A percentile compares a stretch with the other conserved stretches of the same genome.
phyloP scores from a whole-genome alignment of 2,329 filamentous ascomycete species.

The Ophiostoma triangulosporum region DNA sequence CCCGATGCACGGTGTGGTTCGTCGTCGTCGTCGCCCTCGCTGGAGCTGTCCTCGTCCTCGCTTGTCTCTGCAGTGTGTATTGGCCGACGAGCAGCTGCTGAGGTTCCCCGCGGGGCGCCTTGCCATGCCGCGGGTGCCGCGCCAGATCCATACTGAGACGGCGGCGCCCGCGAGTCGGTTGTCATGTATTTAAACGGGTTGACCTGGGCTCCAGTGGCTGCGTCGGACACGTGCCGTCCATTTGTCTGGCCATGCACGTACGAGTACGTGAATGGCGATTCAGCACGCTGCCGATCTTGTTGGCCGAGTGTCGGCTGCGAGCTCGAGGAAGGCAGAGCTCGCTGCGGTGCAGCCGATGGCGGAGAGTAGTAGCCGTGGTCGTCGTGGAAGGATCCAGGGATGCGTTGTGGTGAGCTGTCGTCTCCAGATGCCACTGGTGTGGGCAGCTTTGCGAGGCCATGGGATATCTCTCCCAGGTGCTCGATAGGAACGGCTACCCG shows the following conservation, averaged over 20 bases:
- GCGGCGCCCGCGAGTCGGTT: conserved; percentile 26
- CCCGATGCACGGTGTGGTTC: conserved; percentile 9
- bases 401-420: conserved; percentile 18
- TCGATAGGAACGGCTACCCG: conserved; percentile 40
- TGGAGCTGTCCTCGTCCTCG: conserved; percentile 16
- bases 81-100: conserved; percentile 15
- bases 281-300: conserved; percentile 21
- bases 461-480: conserved; percentile 31
- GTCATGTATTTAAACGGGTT: conserved; percentile 44
- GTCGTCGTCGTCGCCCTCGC: conserved; percentile 12
- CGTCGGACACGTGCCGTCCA: conserved; percentile 33
- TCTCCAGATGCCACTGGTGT: conserved; percentile 17
- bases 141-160: conserved; percentile 17
- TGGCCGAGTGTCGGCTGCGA: conserved; percentile 20
- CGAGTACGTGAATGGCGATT: conserved; percentile 32
- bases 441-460: conserved; percentile 19
- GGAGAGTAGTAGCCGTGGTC: conserved; percentile 35
- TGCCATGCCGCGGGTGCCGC: conserved; percentile 17
- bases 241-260: conserved; percentile 25
- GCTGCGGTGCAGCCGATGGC: conserved; percentile 19
- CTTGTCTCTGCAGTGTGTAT: conserved; percentile 17
- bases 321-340: conserved; percentile 16
- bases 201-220: conserved; percentile 18
- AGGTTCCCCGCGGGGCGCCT: conserved; percentile 4
- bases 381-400: conserved; percentile 25